Conservation (phyloP, 2,329 filamentous ascomycete species). For the Hawksworthiomyces lignivorus region DNA sequence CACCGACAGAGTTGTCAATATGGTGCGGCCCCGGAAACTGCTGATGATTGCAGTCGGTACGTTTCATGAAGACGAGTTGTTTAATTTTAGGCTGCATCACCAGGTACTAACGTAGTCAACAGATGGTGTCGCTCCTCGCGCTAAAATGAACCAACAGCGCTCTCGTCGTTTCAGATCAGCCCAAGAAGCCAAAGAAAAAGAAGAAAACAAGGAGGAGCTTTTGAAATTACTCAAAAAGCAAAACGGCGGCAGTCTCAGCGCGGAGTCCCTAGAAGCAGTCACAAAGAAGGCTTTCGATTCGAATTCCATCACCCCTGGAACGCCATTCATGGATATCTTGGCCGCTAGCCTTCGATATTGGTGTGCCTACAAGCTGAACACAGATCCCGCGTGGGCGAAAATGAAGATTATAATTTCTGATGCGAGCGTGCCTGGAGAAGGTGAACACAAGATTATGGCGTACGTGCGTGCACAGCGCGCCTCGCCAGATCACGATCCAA, state of each 20-base stretch:
- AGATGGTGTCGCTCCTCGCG: constrained; percentile 95
- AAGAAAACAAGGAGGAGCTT: constrained; percentile 82
- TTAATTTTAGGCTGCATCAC: not conserved
- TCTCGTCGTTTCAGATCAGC: constrained; percentile 91
- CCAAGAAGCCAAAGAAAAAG: constrained; percentile 90
- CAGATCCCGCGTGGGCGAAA: constrained; percentile 89
- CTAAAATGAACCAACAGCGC: constrained; percentile 99
- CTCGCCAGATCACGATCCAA: constrained; percentile 86
- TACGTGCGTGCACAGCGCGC: constrained; percentile 91
- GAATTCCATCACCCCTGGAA: constrained; percentile 84
- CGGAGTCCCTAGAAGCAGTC: constrained; percentile 52
- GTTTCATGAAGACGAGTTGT: no score
- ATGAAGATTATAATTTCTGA: constrained; percentile 98
- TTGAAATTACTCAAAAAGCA: constrained; percentile 77
- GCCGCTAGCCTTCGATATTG: constrained; percentile 87
- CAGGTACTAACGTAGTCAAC: not conserved
- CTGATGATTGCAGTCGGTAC: constrained; percentile 94
- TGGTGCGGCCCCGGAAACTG: constrained; percentile 92
- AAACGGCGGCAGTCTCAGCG: constrained; percentile 56
- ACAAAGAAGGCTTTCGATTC: constrained; percentile 90
- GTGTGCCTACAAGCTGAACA: constrained; percentile 96
- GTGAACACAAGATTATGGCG: constrained; percentile 99
- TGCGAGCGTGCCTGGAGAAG: constrained; percentile 93
- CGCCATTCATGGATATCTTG: constrained; percentile 96
- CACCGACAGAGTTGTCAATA: constrained; percentile 97